Evolutionary conservation across 495 filamentous ascomycete species (phyloP).

Genomic region (Neohortaea acidophila): DNA sequence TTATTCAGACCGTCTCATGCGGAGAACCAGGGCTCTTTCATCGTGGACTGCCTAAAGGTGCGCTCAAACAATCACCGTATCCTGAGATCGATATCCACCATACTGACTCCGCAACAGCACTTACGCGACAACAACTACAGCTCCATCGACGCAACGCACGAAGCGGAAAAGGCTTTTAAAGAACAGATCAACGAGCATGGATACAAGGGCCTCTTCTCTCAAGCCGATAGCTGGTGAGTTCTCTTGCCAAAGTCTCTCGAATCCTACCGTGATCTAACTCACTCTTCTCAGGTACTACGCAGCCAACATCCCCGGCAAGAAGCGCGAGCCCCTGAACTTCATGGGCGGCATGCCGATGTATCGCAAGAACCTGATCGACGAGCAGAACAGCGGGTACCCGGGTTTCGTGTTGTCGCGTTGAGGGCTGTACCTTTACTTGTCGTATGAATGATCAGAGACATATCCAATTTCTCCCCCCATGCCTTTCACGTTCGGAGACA

Average conservation of each 20-base stretch:
- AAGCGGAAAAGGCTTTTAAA: background rate
- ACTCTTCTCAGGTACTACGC: background rate
- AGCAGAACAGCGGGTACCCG: too few species aligned
- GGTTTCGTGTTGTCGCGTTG: too few species aligned
- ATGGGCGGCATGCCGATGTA: background rate
- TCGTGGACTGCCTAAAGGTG: constrained; percentile 1
- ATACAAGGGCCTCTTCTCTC: background rate
- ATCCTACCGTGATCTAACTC: background rate
- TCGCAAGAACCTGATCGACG: too few species aligned
- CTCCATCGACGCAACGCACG: background rate
- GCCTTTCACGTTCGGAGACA: too few species aligned
- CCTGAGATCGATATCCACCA: too few species aligned
- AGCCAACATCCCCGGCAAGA: constrained; percentile 1
- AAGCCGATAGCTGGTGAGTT: background rate
- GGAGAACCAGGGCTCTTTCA: background rate
- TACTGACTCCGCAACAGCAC: too few species aligned
- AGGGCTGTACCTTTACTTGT: too few species aligned
- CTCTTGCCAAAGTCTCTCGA: background rate
- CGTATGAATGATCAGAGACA: too few species aligned
- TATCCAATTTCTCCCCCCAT: too few species aligned
- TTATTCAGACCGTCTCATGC: background rate
- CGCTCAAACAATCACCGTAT: too few species aligned
- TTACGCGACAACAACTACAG: background rate
- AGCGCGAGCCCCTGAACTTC: background rate
- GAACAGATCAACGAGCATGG: background rate